These are phyloP conservation scores for Striga hermonthica DNA, from an alignment of 305 asterid genomes.

Conservation along the genomic window DNA sequence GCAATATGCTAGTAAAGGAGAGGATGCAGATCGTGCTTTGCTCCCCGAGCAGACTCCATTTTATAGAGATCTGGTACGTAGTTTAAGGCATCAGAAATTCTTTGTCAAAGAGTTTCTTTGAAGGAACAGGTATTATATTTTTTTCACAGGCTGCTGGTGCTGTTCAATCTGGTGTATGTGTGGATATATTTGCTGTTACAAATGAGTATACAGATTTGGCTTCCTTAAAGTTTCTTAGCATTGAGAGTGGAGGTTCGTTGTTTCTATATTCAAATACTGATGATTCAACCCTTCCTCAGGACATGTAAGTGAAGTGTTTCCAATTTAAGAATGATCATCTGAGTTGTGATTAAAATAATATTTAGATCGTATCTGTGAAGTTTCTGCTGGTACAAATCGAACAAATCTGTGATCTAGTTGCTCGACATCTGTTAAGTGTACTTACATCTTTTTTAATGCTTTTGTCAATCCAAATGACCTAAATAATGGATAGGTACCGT, in stretches of 20 bases:
- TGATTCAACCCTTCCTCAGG: conserved; percentile 98
- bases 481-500: conserved; percentile 76
- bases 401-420: conserved; percentile 6
- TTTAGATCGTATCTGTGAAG: conserved; percentile 26
- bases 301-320: conserved; percentile 65
- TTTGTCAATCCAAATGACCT: conserved; percentile 30
- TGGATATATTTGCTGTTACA: conserved; percentile 95
- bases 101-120: conserved; percentile 24
- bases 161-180: conserved; percentile 97
- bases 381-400: conserved; percentile 13
- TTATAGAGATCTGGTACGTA: conserved; percentile 85
- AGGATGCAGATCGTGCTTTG: conserved; percentile 96
- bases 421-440: conserved; percentile 9
- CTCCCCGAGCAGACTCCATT: conserved; percentile 99
- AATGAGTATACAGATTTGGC: conserved; percentile 98
- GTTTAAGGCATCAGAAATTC: conserved; percentile 28
- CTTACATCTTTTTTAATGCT: conserved; percentile 14
- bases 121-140: conserved; percentile 38
- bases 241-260: conserved; percentile 97
- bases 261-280: conserved; percentile 87
- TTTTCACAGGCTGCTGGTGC: conserved; percentile 91
- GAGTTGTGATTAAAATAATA: conserved; percentile 23
- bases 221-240: conserved; percentile 91
- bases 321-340: conserved; percentile 24
- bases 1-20: conserved; percentile 98